Base-by-base conservation (phyloP, 176 grass and related monocot species). In the Oryza meyeriana region DNA sequence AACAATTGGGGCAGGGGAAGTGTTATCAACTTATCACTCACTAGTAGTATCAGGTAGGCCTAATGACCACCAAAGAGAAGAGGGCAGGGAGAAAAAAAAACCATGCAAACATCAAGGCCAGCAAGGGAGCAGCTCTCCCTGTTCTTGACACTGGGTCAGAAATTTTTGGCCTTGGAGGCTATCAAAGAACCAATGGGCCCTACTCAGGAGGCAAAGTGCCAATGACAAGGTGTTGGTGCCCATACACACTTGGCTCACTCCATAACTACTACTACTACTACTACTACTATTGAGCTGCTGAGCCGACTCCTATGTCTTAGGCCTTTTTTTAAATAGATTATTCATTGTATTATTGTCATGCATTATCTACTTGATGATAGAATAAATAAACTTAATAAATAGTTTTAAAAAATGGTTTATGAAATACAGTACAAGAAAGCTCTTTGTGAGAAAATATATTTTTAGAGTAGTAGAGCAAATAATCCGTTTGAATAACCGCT, bases 111-210 rank as follows among this genome's bases (percentile, higher is more conserved):
- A 78, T 63, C 16, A 70, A 82, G 66, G 66, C 31, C 72, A 71
- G 50, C 76, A 74, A 83, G 75, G 85, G 82, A 86, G 87, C 40
- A 84, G 72, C 40, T 58, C 62, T 77, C 72, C n/a, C 34, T 84
- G 91, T 77, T 80, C 61, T 86, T 68, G 61, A 82, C 82, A 78
- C 66, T 74, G 71, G 72, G 82, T 64, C 80, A 92, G 77, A 48
- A 67, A 72, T 80, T 84, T 55, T 42, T 39, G 32, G 64, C 39
- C 12, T 82, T 76, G 71, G 79, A 79, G 85, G 79, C 47, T 63
- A 63, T 32, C 12, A 66, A 13, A 77, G 75, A 84, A 57, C 2
- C 18, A 66, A 86, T 70, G 75, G 85, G 6, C 30, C 84, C 91
- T 72, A 75, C 27, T 58, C 13, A 44, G 29, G 76, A 62, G 50